Conservation (phyloP, 768 basidiomycete genomes). For the Mycena epipterygia region DNA sequence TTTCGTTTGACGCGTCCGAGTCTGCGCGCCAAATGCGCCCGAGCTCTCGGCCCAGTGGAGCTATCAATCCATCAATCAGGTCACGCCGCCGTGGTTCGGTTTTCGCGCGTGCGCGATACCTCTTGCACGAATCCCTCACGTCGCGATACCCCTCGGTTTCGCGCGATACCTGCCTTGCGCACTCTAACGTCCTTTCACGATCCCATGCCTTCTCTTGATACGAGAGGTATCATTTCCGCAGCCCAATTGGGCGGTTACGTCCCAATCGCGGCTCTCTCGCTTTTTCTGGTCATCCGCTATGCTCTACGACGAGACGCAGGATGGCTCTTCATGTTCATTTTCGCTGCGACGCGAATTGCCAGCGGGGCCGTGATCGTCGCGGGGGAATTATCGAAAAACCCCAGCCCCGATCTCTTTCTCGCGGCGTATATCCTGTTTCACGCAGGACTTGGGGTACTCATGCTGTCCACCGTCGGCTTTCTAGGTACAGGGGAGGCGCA, state of each 20-base stretch:
- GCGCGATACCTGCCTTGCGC: constrained; percentile 21
- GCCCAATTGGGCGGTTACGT: constrained; percentile 72
- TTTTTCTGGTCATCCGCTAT: constrained; percentile 64
- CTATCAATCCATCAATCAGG: background rate
- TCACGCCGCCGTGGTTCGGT: constrained; percentile 26
- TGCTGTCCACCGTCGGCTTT: constrained; percentile 61
- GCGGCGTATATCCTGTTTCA: constrained; percentile 67
- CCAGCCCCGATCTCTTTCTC: constrained; percentile 59
- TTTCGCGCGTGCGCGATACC: constrained; percentile 26
- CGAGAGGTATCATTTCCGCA: constrained; percentile 62
- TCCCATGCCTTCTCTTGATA: constrained; percentile 58
- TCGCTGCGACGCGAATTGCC: constrained; percentile 68
- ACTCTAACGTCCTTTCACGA: constrained; percentile 32
- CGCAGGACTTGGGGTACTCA: constrained; percentile 55
- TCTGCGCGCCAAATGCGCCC: background rate
- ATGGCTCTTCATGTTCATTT: constrained; percentile 77
- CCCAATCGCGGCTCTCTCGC: constrained; percentile 63
- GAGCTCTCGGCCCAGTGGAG: background rate
- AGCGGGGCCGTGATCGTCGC: constrained; percentile 71
- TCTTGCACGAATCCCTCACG: constrained; percentile 31
- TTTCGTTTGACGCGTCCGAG: constrained; percentile 28
- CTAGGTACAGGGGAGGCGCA: no score
- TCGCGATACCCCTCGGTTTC: no score
- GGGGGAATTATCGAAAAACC: constrained; percentile 55
- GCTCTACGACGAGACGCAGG: constrained; percentile 71